Evolutionary conservation across 805 yeast genomes (phyloP).

Genomic region (Teunomyces aglyptinius): DNA sequence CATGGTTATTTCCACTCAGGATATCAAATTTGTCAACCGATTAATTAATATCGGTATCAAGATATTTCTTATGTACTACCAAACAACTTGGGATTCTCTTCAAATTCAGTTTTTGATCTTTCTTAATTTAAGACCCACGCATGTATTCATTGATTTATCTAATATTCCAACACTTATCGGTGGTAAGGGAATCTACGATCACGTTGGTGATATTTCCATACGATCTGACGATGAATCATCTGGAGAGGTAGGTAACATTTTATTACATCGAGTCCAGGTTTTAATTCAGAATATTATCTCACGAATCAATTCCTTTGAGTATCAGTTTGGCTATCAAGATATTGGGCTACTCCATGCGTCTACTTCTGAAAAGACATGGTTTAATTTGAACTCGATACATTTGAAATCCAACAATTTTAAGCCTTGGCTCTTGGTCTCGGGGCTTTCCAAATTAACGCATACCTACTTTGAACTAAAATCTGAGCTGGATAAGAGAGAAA

Average conservation of each 20-base stretch:
- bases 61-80: conserved; percentile 31
- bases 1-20: conserved; percentile 39
- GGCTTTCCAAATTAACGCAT: conserved; percentile 29
- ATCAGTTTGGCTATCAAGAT: conserved; percentile 13
- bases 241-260: conserved; percentile 6
- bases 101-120: conserved; percentile 46
- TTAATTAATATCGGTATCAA: conserved; percentile 40
- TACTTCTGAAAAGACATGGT: conserved; percentile 19
- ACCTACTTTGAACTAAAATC: conserved; percentile 28
- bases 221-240: conserved; percentile 4
- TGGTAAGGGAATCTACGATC: conserved; percentile 12
- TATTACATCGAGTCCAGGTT: conserved; percentile 19
- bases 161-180: conserved; percentile 25
- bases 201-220: conserved; percentile 11
- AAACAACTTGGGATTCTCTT: conserved; percentile 42
- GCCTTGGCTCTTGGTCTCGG: conserved; percentile 44
- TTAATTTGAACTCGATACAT: conserved; percentile 20
- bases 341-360: conserved; percentile 8
- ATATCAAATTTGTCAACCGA: conserved; percentile 35
- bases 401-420: conserved; percentile 16
- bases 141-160: conserved; percentile 34
- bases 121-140: conserved; percentile 37
- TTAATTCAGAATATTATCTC: conserved; percentile 22
- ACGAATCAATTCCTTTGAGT: conserved; percentile 11
- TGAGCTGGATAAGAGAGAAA: background rate